These are phyloP conservation scores for Colletotrichum sp. DNA, from an alignment of 2,329 filamentous ascomycete genomes.

Conservation along the genomic window DNA sequence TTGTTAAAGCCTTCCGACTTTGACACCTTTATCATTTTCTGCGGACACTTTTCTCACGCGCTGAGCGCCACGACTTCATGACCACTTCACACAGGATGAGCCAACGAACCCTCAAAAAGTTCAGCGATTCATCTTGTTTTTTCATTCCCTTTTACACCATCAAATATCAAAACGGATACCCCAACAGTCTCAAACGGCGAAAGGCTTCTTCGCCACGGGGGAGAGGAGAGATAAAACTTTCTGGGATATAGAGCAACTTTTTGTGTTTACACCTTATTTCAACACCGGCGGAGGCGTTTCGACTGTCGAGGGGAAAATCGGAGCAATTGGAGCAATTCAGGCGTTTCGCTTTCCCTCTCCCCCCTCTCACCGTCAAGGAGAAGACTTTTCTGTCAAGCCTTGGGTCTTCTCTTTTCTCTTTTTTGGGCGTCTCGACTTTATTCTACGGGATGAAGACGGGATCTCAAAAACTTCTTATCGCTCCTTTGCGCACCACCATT, in stretches of 20 bases:
- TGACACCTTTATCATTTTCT: background rate
- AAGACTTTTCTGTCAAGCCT: no score
- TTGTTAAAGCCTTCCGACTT: background rate
- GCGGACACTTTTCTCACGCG: background rate
- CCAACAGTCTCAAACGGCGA: background rate
- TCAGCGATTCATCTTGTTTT: background rate
- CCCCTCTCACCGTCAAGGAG: no score
- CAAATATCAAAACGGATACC: slow-evolving; percentile 6
- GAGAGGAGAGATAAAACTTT: background rate
- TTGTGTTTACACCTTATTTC: background rate
- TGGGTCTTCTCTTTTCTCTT: no score
- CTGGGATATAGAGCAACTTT: slow-evolving; percentile 1
- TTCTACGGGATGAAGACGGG: background rate
- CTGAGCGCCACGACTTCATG: slow-evolving; percentile 20
- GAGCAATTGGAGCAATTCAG: slow-evolving; percentile 17
- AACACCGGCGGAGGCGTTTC: background rate
- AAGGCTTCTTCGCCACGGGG: background rate
- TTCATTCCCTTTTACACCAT: background rate
- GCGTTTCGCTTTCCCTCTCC: background rate
- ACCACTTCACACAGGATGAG: background rate
- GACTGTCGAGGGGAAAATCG: background rate
- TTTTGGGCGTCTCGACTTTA: background rate
- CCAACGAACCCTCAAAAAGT: background rate
- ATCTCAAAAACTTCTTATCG: background rate
- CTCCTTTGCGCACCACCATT: background rate